Conservation (phyloP, 2,329 filamentous ascomycete genomes). For the Monosporascus sp. region DNA sequence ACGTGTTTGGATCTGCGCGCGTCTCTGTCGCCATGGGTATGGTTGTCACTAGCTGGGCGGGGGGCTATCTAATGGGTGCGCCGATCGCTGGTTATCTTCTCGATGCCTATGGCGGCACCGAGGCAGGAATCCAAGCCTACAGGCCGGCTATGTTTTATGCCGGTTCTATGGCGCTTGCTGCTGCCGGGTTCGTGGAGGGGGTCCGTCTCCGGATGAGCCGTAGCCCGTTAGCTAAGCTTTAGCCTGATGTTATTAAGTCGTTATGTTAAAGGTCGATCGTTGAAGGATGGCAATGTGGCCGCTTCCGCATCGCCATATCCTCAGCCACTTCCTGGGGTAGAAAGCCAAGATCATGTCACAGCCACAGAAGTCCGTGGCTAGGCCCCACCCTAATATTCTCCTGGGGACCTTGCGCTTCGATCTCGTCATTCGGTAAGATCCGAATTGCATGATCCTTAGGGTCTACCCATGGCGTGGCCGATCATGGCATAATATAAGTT, state of each 20-base stretch:
- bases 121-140: slow-evolving; percentile 45
- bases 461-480: no score
- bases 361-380: no score
- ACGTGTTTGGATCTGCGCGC: slow-evolving; percentile 50
- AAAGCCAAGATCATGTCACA: no score
- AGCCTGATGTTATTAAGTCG: neutral
- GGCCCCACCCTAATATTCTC: no score
- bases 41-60: slow-evolving; percentile 55
- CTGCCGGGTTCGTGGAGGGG: slow-evolving; percentile 36
- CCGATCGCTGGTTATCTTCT: slow-evolving; percentile 58
- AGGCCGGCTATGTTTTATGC: slow-evolving; percentile 59
- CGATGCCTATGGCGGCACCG: slow-evolving; percentile 36
- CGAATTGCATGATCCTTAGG: no score
- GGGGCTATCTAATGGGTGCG: slow-evolving; percentile 54
- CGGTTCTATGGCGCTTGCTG: slow-evolving; percentile 43
- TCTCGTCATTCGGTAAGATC: no score
- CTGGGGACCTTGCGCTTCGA: no score
- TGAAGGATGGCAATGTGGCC: no score
- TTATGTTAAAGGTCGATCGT: no score
- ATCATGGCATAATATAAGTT: no score
- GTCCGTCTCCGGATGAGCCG: slow-evolving; percentile 39
- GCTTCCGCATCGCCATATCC: no score
- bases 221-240: slow-evolving; percentile 31
- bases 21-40: slow-evolving; percentile 56
- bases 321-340: no score